Evolutionary conservation across 2,329 filamentous ascomycete genomes (phyloP), one percentile per base, ranked within the genome.

Genomic region (Xylaria sp.): DNA sequence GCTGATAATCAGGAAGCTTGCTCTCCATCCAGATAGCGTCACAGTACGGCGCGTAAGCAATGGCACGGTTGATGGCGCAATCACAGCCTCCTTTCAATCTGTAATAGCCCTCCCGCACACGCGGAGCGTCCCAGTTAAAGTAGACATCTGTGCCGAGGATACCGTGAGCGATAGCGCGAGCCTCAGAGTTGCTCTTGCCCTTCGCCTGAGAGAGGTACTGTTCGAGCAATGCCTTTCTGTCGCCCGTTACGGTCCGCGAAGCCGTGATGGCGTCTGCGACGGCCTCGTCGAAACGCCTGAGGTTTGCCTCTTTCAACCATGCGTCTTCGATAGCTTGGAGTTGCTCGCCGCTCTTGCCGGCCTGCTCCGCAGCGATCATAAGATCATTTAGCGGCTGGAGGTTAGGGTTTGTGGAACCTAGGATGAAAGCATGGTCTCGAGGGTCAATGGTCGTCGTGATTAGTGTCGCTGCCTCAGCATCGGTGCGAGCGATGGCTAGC

Each of bases 11-110:
- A 55, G 96, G 96, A 74, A 97, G 86, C 85, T 97, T 98, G 84
- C 92, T 95, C 88, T 99, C 96, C 96, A 99, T 99, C 96, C 96
- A 99, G 82, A 99, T 97, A 80, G 97, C 90, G 78, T 98, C 95
- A 71, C 92, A 92, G 83, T 97, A 97, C 1, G 96, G 95, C 0
- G 93, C 95, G 79, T 97, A 98, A 6, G 95, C 94, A 67, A 97
- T 84, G 41, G 94, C 95, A 57, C 95, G 90, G 86, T 96, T 97
- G 80, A 98, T 85, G 69, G 94, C 94, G 80, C 93, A 97, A 81
- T 94, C 91, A 78, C 93, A 97, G 68, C 96, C 96, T 69, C 96
- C 96, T 82, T 93, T 88, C 80, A 98, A 91, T 71, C 96, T 88
- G 86, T 97, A 98, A 88, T 91, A 99, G 13, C 96, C 96, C 85